Base-by-base conservation (phyloP, 768 basidiomycete genomes). In the Amanita rimosa region DNA sequence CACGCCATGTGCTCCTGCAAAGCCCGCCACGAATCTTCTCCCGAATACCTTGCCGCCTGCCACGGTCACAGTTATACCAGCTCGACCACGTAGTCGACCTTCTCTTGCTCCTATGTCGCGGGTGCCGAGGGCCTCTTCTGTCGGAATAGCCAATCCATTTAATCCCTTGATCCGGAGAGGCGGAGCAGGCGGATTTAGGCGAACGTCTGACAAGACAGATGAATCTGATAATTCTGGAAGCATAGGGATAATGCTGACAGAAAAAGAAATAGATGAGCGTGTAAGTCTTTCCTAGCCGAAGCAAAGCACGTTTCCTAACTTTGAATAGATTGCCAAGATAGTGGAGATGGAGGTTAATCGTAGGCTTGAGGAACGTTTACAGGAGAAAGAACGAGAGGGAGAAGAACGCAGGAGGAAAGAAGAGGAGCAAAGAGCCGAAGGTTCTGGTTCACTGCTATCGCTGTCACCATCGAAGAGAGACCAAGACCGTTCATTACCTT, bases 291-390 rank as follows among this genome's bases (percentile, higher is more conserved):
- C 27, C 22, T 35, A 17, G 45, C 26, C 26, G 13, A 42, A 19
- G 6, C 10, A 31, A 22, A 19, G 19, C 38, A 46, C 35, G 24
- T 40, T 44, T 16, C 46, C 45, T 37, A 14, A 26, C 19, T 46
- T 21, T 6, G 7, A 26, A 17, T 55, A 85, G 85, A 86, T 89
- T 48, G 77, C 81, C 41, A 76, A 69, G 54, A 81, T 79, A 6
- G 86, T 89, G 26, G 83, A 88, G 67, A 73, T 68, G 6, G 84
- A 89, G 60, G 85, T 85, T 46, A 75, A 79, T 13, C 70, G 81
- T 52, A 74, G 84, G 24, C 63, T 90, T 44, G 80, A 67, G 42
- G 73, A 74, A 59, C 64, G 68, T 36, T 71, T 73, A 52, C 65
- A 64, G 37, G 61, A 67, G 53, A 56, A 57, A 13, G 66, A 69